A percentile compares a stretch with the other conserved stretches of the same genome.
phyloP scores from a whole-genome alignment of 257 asterid species.

The Euphrasia confusa region DNA sequence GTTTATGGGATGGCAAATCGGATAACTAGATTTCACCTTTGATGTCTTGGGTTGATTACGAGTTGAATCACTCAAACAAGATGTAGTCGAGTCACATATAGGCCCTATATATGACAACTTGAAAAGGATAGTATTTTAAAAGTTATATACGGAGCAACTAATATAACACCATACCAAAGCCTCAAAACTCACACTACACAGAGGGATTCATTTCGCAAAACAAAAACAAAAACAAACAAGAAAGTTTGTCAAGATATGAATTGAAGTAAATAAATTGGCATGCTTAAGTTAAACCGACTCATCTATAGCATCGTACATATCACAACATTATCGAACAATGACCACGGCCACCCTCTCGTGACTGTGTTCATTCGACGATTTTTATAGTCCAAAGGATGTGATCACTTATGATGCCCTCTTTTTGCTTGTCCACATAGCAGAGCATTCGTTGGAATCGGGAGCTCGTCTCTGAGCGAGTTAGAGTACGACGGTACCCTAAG shows the following conservation, averaged over 20 bases:
- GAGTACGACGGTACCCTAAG: conserved; percentile 63
- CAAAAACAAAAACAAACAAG: not conserved
- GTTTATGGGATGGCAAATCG: too few species aligned
- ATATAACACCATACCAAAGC: too few species aligned
- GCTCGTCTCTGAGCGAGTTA: conserved; percentile 71
- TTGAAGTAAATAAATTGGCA: conserved; percentile 16
- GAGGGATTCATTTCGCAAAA: too few species aligned
- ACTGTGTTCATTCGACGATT: conserved; percentile 23
- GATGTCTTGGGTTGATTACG: too few species aligned
- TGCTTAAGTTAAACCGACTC: conserved; percentile 46
- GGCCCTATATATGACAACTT: too few species aligned
- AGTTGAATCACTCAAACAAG: too few species aligned
- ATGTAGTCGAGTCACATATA: too few species aligned
- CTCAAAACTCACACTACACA: too few species aligned
- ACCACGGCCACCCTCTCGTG: conserved; percentile 72
- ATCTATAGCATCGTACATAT: not conserved
- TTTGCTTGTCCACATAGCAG: conserved; percentile 81
- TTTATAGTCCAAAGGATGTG: conserved; percentile 35
- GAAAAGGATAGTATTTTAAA: too few species aligned
- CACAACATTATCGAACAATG: not conserved
- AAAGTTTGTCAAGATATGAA: conserved; percentile 9
- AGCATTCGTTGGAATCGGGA: conserved; percentile 74
- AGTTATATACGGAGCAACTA: too few species aligned
- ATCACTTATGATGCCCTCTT: conserved; percentile 63
- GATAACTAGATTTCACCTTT: too few species aligned